Percentiles rank a stretch among this genome's conserved stretches.
phyloP scores from a whole-genome alignment of 2,329 filamentous ascomycete species.

The Leptographium wingfieldii region DNA sequence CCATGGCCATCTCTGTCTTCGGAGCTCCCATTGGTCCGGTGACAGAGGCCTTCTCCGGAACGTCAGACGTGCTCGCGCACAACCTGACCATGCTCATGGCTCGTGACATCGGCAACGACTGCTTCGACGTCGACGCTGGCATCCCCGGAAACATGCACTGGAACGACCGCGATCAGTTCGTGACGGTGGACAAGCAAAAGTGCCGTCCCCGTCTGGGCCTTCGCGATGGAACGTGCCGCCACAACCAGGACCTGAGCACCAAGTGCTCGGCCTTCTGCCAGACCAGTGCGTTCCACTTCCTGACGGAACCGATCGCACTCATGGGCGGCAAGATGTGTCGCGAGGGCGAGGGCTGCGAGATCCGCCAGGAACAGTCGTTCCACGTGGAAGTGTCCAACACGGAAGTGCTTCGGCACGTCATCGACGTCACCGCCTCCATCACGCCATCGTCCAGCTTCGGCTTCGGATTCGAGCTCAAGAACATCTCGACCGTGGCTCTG shows the following conservation, averaged over 20 bases:
- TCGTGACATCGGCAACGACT: background rate
- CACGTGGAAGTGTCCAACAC: conserved; percentile 7
- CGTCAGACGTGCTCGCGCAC: background rate
- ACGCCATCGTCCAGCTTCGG: conserved; percentile 1
- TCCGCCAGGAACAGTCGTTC: conserved; percentile 3
- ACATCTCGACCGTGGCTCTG: background rate
- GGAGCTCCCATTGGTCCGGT: background rate
- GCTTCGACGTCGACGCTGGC: conserved; percentile 7
- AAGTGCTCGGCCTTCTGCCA: conserved; percentile 8
- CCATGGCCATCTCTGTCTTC: background rate
- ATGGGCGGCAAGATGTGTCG: conserved; percentile 9
- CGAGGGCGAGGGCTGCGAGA: conserved; percentile 7
- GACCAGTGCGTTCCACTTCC: conserved; percentile 6
- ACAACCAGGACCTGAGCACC: conserved; percentile 7
- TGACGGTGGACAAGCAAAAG: conserved; percentile 1
- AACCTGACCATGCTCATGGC: background rate
- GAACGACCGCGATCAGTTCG: conserved; percentile 8
- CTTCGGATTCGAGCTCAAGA: background rate
- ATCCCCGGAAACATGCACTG: conserved; percentile 8
- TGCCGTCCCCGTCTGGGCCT: conserved; percentile 4
- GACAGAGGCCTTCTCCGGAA: background rate
- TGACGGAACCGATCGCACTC: conserved; percentile 2
- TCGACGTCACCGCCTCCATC: conserved; percentile 1
- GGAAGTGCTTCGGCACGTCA: conserved; percentile 7
- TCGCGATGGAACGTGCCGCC: conserved; percentile 1